Base-by-base conservation (phyloP, 1,139 yeast genomes). In the Hanseniaspora uvarum region DNA sequence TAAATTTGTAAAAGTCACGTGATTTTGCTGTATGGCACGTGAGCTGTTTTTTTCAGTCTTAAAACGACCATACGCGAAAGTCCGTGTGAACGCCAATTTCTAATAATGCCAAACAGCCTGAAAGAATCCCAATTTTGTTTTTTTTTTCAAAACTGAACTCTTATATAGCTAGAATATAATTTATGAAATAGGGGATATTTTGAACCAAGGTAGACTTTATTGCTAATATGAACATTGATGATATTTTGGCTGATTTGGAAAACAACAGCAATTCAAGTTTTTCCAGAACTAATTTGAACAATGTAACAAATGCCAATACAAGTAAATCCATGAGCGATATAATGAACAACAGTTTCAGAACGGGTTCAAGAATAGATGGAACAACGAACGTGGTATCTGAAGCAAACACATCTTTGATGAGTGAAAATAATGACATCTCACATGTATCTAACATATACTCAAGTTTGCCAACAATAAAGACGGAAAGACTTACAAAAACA, bases 221-320 rank as follows among this genome's bases (percentile, higher is more conserved):
- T n/a, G n/a, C n/a, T n/a, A n/a, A n/a, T n/a, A 73, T 80, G 72
- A 79, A 81, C 59, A 80, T 83, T 58, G 83, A 81, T 58, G 89
- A 83, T 63, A 83, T 83, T 59, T 70, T 84, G 49, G 73, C 73
- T 46, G 87, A 81, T 57, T 78, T 83, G 58, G 86, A 81, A 53
- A 61, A 65, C 43, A 69, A 65, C 52, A 66, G 67, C 49, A 65
- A 69, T 52, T 65, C 65, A 24, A 66, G 65, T 12, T 63, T 63
- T 39, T 30, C 47, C 34, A 59, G 56, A 43, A 55, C 66, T 14
- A 44, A 51, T 12, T 16, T 49, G 5, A 40, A 34, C 57, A 60
- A 56, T 57, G 46, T 45, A 19, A n/a, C 31, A 37, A 55, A 30
- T 44, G 36, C 37, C 24, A 44, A 44, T 19, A 30, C 46, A 21